A percentile compares a stretch with the other conserved stretches of the same genome.
Conservation (phyloP, 1,284 basidiomycete genomes). For the Rhodotorula sp. region DNA sequence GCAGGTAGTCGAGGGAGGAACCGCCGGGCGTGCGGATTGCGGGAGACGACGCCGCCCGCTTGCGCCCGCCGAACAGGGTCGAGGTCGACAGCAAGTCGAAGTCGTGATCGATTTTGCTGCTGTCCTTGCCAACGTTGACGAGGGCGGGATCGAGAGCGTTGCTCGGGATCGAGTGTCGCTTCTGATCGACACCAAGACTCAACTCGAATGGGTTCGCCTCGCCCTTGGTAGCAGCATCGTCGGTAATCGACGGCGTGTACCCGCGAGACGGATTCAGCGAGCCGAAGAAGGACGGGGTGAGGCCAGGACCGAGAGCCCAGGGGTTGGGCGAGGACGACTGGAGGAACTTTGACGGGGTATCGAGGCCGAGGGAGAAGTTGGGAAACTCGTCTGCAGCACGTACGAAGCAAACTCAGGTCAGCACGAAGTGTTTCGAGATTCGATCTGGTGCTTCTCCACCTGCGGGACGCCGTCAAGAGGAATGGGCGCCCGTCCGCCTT, state of each 20-base stretch:
- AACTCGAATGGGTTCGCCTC: constrained; percentile 35
- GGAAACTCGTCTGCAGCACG: neutral
- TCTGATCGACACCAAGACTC: constrained; percentile 8
- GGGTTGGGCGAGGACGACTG: constrained; percentile 5
- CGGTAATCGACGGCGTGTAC: constrained; percentile 15
- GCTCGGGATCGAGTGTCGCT: constrained; percentile 5
- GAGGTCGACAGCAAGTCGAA: constrained; percentile 13
- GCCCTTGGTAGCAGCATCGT: neutral
- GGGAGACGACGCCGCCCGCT: constrained; percentile 26
- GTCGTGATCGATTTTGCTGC: neutral
- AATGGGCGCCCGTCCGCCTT: too few species aligned
- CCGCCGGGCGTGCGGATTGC: constrained; percentile 20
- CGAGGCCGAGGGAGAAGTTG: constrained; percentile 21
- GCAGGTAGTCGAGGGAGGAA: constrained; percentile 17
- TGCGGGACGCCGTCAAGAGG: too few species aligned
- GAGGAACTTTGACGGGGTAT: constrained; percentile 24
- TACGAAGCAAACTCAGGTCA: too few species aligned
- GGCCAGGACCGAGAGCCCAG: constrained; percentile 8
- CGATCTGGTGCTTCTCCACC: too few species aligned
- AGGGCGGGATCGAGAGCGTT: neutral
- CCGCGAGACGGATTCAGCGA: constrained; percentile 18
- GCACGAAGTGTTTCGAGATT: too few species aligned
- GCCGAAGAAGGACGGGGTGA: constrained; percentile 29
- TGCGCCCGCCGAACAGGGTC: constrained; percentile 10
- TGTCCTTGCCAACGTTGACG: neutral